Evolutionary conservation across 805 yeast species (phyloP).

Genomic region (Metschnikowia drakensbergensis): DNA sequence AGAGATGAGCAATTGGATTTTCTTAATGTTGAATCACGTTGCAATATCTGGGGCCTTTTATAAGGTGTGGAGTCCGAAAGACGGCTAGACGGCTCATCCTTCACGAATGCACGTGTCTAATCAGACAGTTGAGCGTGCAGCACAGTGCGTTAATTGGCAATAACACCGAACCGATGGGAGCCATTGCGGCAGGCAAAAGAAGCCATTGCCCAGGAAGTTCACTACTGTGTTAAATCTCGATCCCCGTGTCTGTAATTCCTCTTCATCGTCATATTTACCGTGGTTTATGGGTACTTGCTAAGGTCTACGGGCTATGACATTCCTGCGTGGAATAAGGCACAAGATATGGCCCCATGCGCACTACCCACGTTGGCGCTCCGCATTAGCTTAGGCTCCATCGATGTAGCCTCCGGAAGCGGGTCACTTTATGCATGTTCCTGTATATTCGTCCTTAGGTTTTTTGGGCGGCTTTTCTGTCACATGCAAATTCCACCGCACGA

Average conservation of each 20-base stretch:
- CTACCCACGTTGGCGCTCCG: neutral
- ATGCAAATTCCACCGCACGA: no score
- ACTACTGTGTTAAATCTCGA: no score
- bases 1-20: neutral
- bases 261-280: no score
- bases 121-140: neutral
- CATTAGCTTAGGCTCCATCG: neutral
- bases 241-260: no score
- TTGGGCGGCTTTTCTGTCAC: no score
- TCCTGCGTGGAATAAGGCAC: no score
- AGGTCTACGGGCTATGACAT: no score
- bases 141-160: neutral
- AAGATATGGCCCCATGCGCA: neutral
- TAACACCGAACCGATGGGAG: neutral
- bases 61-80: neutral
- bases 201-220: no score
- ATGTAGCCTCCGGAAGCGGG: neutral
- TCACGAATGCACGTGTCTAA: neutral
- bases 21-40: neutral
- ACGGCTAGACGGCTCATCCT: no score
- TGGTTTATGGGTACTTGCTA: no score
- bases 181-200: no score
- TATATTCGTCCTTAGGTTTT: neutral
- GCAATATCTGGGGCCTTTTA: neutral
- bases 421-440: neutral